Percentiles rank a stretch among this genome's conserved stretches.
Evolutionary conservation across 371 early-diverging fungal genomes (phyloP).

Genomic region (Mucor piriformis): DNA sequence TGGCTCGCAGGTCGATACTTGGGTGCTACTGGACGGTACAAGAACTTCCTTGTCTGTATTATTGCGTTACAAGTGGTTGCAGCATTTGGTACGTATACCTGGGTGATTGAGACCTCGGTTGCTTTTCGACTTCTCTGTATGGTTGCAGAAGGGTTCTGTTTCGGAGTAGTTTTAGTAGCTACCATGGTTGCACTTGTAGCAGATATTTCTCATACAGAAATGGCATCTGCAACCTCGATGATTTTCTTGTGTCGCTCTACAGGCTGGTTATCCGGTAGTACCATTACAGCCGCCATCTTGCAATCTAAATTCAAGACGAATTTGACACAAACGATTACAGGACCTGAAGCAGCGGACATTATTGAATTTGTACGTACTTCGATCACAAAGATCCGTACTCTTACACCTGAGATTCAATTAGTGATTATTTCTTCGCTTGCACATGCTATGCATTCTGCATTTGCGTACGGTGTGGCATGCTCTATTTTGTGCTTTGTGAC

Average conservation of each 20-base stretch:
- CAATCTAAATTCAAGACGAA: slow-evolving; percentile 41
- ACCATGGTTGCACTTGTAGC: slow-evolving; percentile 55
- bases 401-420: slow-evolving; percentile 30
- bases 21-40: slow-evolving; percentile 29
- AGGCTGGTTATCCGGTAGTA: slow-evolving; percentile 46
- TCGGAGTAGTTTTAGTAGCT: slow-evolving; percentile 45
- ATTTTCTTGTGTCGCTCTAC: slow-evolving; percentile 52
- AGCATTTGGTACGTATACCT: slow-evolving; percentile 5
- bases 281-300: slow-evolving; percentile 44
- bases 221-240: slow-evolving; percentile 51
- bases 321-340: slow-evolving; percentile 29
- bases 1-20: slow-evolving; percentile 38
- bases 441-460: slow-evolving; percentile 21
- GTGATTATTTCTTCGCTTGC: slow-evolving; percentile 27
- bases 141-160: slow-evolving; percentile 44
- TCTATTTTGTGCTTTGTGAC: no score
- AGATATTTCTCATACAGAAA: slow-evolving; percentile 38
- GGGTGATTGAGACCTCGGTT: slow-evolving; percentile 13
- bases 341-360: slow-evolving; percentile 39
- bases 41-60: slow-evolving; percentile 21
- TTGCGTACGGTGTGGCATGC: no score
- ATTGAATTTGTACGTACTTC: slow-evolving; percentile 45
- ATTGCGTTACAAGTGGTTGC: slow-evolving; percentile 19
- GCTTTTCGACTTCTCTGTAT: slow-evolving; percentile 27
- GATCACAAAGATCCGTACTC: slow-evolving; percentile 32